phyloP scores from a whole-genome alignment of 177 flowering plant genomes.

The Telopea speciosissima region DNA sequence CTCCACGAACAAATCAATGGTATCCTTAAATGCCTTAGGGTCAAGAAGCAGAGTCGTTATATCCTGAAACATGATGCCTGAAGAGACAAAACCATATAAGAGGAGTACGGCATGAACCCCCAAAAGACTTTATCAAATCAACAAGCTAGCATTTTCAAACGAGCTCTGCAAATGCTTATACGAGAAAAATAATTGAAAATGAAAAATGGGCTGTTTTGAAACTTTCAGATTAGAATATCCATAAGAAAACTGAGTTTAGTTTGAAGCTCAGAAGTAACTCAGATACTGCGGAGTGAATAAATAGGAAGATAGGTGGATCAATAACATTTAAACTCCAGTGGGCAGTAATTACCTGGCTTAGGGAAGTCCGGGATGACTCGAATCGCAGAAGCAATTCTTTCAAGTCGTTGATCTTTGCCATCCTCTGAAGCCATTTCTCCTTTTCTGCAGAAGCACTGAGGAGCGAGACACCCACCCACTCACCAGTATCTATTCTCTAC shows the following conservation, averaged over 20 bases:
- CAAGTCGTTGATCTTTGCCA: slow-evolving; percentile 35
- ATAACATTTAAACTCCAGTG: neutral
- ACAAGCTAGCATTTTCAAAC: too few species aligned
- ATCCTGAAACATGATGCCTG: slow-evolving; percentile 96
- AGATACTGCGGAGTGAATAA: neutral
- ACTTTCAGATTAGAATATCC: too few species aligned
- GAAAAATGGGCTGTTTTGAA: too few species aligned
- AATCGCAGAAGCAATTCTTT: slow-evolving; percentile 49
- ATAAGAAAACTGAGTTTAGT: too few species aligned
- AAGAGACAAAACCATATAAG: slow-evolving; percentile 3
- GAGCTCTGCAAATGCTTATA: too few species aligned
- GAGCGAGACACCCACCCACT: too few species aligned
- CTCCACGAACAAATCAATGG: slow-evolving; percentile 92
- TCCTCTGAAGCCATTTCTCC: slow-evolving; percentile 35
- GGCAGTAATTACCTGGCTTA: slow-evolving; percentile 50
- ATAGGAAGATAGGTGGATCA: neutral
- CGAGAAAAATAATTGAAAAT: too few species aligned
- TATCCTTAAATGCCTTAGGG: slow-evolving; percentile 70
- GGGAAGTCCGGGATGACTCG: slow-evolving; percentile 84
- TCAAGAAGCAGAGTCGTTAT: slow-evolving; percentile 91
- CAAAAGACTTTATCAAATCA: too few species aligned
- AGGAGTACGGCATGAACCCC: neutral
- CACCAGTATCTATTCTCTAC: too few species aligned
- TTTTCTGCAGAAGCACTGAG: neutral
- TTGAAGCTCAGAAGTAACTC: too few species aligned